These are phyloP conservation scores for Hypoxylon rubiginosum DNA, from an alignment of 2,329 filamentous ascomycete genomes.

Conservation along the genomic window DNA sequence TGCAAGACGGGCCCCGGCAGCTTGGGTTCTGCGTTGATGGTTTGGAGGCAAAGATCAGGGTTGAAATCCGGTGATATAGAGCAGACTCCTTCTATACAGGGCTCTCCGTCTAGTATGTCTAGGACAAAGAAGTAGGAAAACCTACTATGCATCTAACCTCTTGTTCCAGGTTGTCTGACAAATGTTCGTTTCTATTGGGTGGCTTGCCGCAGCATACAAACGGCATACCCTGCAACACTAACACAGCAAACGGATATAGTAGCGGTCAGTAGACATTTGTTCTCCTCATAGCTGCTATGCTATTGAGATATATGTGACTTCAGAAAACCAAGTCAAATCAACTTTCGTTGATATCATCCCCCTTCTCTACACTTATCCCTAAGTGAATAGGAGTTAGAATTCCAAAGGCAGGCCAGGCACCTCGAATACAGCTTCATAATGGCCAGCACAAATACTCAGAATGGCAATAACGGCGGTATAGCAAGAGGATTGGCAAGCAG, in stretches of 20 bases:
- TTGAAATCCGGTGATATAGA: constrained; percentile 65
- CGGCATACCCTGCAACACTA: constrained; percentile 8
- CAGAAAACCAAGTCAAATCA: background rate
- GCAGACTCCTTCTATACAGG: background rate
- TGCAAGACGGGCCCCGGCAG: constrained; percentile 83
- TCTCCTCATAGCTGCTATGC: background rate
- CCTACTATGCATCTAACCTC: constrained; percentile 6
- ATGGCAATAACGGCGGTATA: constrained; percentile 1
- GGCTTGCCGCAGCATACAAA: constrained; percentile 24
- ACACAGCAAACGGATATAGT: constrained; percentile 28
- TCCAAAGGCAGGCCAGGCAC: constrained; percentile 5
- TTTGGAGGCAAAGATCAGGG: constrained; percentile 75
- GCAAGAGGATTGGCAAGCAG: background rate
- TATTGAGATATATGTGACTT: constrained; percentile 8
- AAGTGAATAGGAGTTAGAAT: background rate
- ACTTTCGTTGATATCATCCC: background rate
- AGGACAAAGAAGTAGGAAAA: constrained; percentile 1
- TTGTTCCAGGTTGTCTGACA: constrained; percentile 19
- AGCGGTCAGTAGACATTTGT: background rate
- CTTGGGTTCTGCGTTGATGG: constrained; percentile 88
- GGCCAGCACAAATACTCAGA: background rate
- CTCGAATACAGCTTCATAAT: background rate
- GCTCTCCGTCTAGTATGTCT: background rate
- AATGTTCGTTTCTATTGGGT: constrained; percentile 17
- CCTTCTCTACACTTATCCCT: background rate